Evolutionary conservation across 495 filamentous ascomycete species (phyloP).

Genomic region (Penicillium desertorum): DNA sequence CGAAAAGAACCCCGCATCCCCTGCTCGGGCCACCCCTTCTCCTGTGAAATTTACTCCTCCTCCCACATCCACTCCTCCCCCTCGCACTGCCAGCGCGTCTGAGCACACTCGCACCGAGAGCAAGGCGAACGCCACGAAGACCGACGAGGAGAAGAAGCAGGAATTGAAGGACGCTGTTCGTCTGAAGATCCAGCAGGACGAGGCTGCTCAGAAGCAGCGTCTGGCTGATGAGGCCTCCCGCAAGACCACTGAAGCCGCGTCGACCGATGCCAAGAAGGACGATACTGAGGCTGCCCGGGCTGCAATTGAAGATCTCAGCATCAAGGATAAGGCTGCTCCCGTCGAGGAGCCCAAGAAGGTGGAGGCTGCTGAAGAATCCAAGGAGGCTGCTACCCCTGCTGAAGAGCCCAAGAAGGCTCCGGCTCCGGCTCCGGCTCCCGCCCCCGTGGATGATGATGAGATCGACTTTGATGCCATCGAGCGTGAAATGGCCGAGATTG

Average conservation of each 20-base stretch:
- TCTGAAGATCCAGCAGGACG: constrained; percentile 57
- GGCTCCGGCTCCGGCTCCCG: constrained; percentile 33
- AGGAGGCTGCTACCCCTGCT: constrained; percentile 16
- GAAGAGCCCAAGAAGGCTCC: constrained; percentile 48
- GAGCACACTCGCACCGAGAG: constrained; percentile 61
- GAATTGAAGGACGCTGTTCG: constrained; percentile 68
- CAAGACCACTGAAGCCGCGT: constrained; percentile 49
- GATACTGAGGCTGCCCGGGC: constrained; percentile 39
- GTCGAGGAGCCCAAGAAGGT: constrained; percentile 38
- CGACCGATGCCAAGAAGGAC: constrained; percentile 41
- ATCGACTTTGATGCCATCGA: constrained; percentile 54
- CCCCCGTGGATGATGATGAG: constrained; percentile 43
- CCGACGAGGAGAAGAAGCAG: constrained; percentile 67
- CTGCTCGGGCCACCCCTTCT: constrained; percentile 54
- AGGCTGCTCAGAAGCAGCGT: constrained; percentile 53
- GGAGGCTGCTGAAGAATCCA: constrained; percentile 17
- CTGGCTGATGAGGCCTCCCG: constrained; percentile 50
- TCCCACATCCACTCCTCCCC: constrained; percentile 63
- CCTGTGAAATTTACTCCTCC: constrained; percentile 63
- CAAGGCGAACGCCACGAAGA: constrained; percentile 52
- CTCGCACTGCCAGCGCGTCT: constrained; percentile 51
- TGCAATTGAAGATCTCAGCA: constrained; percentile 35
- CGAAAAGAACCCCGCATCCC: constrained; percentile 55
- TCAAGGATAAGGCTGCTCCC: constrained; percentile 39
- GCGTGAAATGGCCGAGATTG: constrained; percentile 51